These are phyloP conservation scores for Leavenworthia alabamica DNA, from an alignment of 345 rosid species.

Conservation along the genomic window DNA sequence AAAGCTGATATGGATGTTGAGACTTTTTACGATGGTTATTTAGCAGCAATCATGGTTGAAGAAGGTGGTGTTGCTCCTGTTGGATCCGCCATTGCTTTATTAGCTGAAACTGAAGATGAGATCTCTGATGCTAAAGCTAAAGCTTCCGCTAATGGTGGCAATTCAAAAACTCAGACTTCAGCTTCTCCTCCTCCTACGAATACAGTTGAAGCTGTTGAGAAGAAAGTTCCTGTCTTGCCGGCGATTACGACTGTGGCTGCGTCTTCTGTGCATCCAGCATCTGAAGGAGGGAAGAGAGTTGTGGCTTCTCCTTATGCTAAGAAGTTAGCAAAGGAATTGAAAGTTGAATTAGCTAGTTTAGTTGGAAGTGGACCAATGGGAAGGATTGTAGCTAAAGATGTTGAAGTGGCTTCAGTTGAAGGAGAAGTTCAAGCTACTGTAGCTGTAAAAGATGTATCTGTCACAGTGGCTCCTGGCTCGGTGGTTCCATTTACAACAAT, in stretches of 20 bases:
- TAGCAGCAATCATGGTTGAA: slow-evolving; percentile 89
- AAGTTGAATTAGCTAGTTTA: slow-evolving; percentile 56
- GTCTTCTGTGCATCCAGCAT: slow-evolving; percentile 61
- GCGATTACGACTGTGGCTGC: slow-evolving; percentile 19
- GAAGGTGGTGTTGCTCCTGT: slow-evolving; percentile 91
- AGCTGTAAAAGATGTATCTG: slow-evolving; percentile 16
- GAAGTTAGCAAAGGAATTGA: slow-evolving; percentile 80
- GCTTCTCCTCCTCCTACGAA: slow-evolving; percentile 9
- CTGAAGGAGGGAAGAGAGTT: slow-evolving; percentile 77
- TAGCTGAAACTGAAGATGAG: slow-evolving; percentile 79
- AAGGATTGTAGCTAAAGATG: slow-evolving; percentile 94
- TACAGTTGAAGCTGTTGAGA: slow-evolving; percentile 8
- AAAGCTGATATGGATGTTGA: slow-evolving; percentile 99
- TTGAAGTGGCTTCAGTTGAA: slow-evolving; percentile 49
- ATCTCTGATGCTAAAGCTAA: slow-evolving; percentile 66
- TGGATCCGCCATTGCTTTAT: slow-evolving; percentile 83
- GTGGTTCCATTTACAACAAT: slow-evolving; percentile 85
- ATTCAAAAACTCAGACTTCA: slow-evolving; percentile 18
- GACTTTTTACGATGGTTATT: slow-evolving; percentile 86
- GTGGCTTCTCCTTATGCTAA: slow-evolving; percentile 90
- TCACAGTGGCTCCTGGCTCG: slow-evolving; percentile 20
- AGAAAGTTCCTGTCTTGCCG: slow-evolving; percentile 1
- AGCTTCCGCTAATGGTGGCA: slow-evolving; percentile 29
- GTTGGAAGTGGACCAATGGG: slow-evolving; percentile 86
- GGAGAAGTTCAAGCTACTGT: slow-evolving; percentile 4